Conservation (phyloP, 805 yeast genomes). For the Vanderwaltozyma verrucispora region DNA sequence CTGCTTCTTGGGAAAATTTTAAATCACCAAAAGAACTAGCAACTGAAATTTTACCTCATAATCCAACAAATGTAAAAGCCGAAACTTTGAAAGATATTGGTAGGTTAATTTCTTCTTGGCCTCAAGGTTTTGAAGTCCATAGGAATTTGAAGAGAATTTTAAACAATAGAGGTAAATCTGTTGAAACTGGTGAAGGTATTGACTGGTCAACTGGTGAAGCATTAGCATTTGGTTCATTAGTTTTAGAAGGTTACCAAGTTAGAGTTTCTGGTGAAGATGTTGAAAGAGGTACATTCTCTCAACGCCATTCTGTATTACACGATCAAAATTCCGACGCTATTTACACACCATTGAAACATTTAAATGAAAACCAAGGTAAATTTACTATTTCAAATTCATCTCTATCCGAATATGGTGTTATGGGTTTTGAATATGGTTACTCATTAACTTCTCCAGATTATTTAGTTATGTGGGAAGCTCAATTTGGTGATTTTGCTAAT, state of each 20-base stretch:
- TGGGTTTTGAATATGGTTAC: constrained; percentile 99
- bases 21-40: constrained; percentile 96
- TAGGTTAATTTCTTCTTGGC: constrained; percentile 66
- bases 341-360: constrained; percentile 75
- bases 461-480: constrained; percentile 98
- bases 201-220: constrained; percentile 99
- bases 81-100: constrained; percentile 69
- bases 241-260: constrained; percentile 88
- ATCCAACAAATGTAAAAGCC: constrained; percentile 85
- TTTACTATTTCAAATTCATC: constrained; percentile 90
- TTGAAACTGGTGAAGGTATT: constrained; percentile 83
- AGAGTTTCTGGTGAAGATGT: constrained; percentile 99
- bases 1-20: constrained; percentile 98
- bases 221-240: constrained; percentile 88
- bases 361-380: constrained; percentile 72
- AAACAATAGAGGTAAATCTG: constrained; percentile 74
- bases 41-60: constrained; percentile 88
- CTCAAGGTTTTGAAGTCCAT: constrained; percentile 81
- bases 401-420: constrained; percentile 95
- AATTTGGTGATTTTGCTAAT: constrained; percentile 99
- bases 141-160: constrained; percentile 93
- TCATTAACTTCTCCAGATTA: constrained; percentile 96
- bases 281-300: constrained; percentile 99
- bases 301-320: constrained; percentile 96
- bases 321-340: constrained; percentile 83